Evolutionary conservation across 2,329 filamentous ascomycete genomes (phyloP), one percentile per base, ranked within the genome.

Genomic region (Plenodomus tracheiphilus): DNA sequence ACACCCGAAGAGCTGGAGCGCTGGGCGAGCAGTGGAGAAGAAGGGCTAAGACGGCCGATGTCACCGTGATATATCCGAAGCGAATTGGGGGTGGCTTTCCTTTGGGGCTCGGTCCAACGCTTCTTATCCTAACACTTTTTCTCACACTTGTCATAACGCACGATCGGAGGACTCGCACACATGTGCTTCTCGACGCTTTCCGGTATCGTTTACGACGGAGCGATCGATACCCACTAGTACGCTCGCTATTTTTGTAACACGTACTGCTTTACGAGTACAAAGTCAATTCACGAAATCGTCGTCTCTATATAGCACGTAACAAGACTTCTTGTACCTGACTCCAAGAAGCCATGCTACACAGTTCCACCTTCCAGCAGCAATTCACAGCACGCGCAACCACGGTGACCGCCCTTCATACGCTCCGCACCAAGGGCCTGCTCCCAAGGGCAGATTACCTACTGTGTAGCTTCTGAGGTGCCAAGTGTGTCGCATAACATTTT

Each of bases 1-100:
- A 70, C 68, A 28, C 60, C 66, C 16, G 68, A 71, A 40, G 66
- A 72, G 34, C 37, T 66, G 36, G 61, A 65, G 39, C 50, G 43
- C 11, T 72, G 69, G 69, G 58, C 46, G 17, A 49, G 30, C 41
- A 50, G 34, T 22, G 50, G 17, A 28, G 39, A 54, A 2, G 41
- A 56, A 15, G 32, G 18, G 32, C 49, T 51, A 16, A 45, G 38
- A n/a, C 41, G 54, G n/a, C 51, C 58, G 6, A 39, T 58, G n/a
- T 61, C 56, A 11, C 45, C 53, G n/a, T 56, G 36, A 51, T 39
- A 19, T 36, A 48, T 11, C 13, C 13, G 10, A 4, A 32, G 4
- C 15, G 10, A 25, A 25, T 10, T 6, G 6, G 22, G 5, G 22
- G 22, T 25, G 5, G 6, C 22, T 25, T 25, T 25, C 10, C 22